These are phyloP conservation scores for Arbutus unedo DNA, from an alignment of 148 eudicot species.

Conservation along the genomic window DNA sequence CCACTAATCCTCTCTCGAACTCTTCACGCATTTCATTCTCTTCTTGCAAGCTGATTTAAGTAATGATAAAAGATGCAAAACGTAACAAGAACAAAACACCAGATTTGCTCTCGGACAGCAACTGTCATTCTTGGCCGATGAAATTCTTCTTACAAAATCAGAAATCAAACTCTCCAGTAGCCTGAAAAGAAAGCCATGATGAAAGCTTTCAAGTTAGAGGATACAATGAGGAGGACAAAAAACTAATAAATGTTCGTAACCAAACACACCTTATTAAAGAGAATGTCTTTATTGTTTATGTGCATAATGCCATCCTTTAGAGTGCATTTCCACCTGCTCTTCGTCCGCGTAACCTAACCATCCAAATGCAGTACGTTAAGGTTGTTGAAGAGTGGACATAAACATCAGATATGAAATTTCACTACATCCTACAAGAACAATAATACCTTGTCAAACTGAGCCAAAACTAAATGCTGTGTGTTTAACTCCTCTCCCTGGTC, in stretches of 20 bases:
- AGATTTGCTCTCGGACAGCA: slow-evolving; percentile 15
- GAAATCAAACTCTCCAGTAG: slow-evolving; percentile 89
- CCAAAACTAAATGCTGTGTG: slow-evolving; percentile 86
- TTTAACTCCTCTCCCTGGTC: slow-evolving; percentile 90
- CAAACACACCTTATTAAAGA: slow-evolving; percentile 79
- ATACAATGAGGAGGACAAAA: background rate
- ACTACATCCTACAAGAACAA: background rate
- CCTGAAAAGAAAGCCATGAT: slow-evolving; percentile 46
- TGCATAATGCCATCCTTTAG: slow-evolving; percentile 98
- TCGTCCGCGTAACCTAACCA: slow-evolving; percentile 78
- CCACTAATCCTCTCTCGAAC: slow-evolving; percentile 22
- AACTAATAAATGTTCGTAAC: background rate
- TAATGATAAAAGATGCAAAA: background rate
- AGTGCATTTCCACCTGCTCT: slow-evolving; percentile 98
- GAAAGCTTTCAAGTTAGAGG: slow-evolving; percentile 1
- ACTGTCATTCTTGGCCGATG: slow-evolving; percentile 16
- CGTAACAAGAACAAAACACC: background rate
- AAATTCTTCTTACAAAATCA: slow-evolving; percentile 32
- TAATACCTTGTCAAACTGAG: slow-evolving; percentile 96
- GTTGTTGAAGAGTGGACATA: background rate
- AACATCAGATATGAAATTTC: background rate
- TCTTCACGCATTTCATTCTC: slow-evolving; percentile 19
- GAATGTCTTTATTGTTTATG: slow-evolving; percentile 87
- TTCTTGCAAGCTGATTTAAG: slow-evolving; percentile 13
- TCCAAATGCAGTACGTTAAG: slow-evolving; percentile 12